A percentile compares a stretch with the other conserved stretches of the same genome.
Conservation (phyloP, 306 rosid genomes). For the Begonia fuchsioides region DNA sequence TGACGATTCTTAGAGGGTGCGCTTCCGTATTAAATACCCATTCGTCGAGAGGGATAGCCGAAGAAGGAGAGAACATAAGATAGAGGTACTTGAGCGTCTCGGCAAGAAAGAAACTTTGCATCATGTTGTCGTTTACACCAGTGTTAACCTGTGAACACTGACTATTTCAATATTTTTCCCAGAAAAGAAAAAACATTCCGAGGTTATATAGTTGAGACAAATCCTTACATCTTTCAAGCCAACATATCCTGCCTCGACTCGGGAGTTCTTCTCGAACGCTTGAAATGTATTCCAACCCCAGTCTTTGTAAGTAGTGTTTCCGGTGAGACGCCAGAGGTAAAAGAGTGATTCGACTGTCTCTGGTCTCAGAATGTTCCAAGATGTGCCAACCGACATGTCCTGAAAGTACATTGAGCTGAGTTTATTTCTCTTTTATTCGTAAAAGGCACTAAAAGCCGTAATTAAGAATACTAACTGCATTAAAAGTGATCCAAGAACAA, state of each 20-base stretch:
- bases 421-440: too few relatives aligned
- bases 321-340: constrained; percentile 92
- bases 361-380: constrained; percentile 97
- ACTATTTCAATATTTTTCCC: too few relatives aligned
- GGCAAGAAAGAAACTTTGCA: constrained; percentile 97
- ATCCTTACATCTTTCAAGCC: constrained; percentile 89
- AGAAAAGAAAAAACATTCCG: background rate
- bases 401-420: constrained; percentile 7
- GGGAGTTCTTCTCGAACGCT: constrained; percentile 97
- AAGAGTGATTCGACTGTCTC: constrained; percentile 96
- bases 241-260: constrained; percentile 77
- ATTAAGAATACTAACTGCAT: too few relatives aligned
- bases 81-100: constrained; percentile 92
- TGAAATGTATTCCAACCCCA: constrained; percentile 99
- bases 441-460: too few relatives aligned
- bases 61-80: constrained; percentile 89
- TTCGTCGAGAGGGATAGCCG: constrained; percentile 75
- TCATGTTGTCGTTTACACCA: constrained; percentile 90
- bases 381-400: constrained; percentile 95
- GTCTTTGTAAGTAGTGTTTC: constrained; percentile 90
- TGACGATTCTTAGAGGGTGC: constrained; percentile 67
- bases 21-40: constrained; percentile 99
- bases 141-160: constrained; percentile 53
- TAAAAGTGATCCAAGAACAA: too few relatives aligned
- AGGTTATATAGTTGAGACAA: constrained; percentile 7